phyloP scores from a whole-genome alignment of 176 grass and related monocot species.

The Guadua angustifolia region DNA sequence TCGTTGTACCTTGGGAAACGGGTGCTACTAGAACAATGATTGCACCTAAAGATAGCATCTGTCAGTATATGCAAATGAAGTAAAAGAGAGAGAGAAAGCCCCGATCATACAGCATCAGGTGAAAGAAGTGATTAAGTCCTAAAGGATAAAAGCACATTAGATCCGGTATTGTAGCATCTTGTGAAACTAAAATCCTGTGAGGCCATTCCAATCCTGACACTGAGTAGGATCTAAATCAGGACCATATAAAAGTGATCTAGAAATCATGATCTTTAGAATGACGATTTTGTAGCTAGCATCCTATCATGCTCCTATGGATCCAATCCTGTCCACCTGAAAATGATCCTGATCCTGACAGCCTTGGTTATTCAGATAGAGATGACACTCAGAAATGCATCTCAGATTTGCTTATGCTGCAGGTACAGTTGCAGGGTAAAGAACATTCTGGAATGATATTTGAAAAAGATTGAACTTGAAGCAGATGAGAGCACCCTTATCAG shows the following conservation, averaged over 20 bases:
- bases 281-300: neutral
- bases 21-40: constrained; percentile 70
- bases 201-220: constrained; percentile 3
- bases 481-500: constrained; percentile 10
- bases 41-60: constrained; percentile 69
- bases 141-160: neutral
- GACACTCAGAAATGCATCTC: neutral
- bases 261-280: constrained; percentile 1
- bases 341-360: neutral
- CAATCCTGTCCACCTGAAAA: neutral
- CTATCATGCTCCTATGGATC: constrained; percentile 1
- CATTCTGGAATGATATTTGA: neutral
- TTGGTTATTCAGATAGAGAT: constrained; percentile 24
- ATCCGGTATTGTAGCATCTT: constrained; percentile 21
- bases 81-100: no score
- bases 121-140: constrained; percentile 1
- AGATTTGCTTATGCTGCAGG: constrained; percentile 1
- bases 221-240: neutral
- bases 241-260: neutral
- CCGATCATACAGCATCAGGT: neutral
- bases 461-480: neutral
- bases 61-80: constrained; percentile 35
- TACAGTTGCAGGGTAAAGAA: constrained; percentile 26
- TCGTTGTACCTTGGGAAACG: constrained; percentile 94
- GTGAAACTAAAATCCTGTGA: constrained; percentile 14